Conservation (phyloP, 176 grass and related monocot genomes). For the Phoenix roebelenii region DNA sequence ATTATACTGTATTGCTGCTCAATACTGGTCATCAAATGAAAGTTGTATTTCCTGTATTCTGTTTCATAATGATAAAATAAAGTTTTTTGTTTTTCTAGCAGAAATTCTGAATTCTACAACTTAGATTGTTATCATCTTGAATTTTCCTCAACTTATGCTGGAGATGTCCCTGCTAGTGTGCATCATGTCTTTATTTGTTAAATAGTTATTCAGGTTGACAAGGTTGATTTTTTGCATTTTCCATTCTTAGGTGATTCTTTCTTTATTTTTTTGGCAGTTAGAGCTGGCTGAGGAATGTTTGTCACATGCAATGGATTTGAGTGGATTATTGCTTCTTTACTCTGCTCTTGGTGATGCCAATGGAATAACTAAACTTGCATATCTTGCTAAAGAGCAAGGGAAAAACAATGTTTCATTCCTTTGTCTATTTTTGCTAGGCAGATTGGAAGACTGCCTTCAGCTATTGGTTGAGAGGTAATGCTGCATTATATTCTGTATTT, state of each 20-base stretch:
- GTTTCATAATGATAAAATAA: too few species aligned
- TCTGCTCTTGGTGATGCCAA: constrained; percentile 92
- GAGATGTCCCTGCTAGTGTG: too few species aligned
- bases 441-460: constrained; percentile 56
- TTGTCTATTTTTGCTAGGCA: constrained; percentile 7
- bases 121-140: too few species aligned
- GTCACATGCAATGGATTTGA: constrained; percentile 78
- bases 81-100: too few species aligned
- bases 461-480: constrained; percentile 81
- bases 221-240: not conserved
- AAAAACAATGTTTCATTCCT: constrained; percentile 8
- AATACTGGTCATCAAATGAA: too few species aligned
- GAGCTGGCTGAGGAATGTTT: constrained; percentile 87
- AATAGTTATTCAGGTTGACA: too few species aligned
- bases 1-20: too few species aligned
- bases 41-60: too few species aligned
- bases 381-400: constrained; percentile 8
- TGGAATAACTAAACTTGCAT: constrained; percentile 41
- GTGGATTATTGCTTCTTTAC: constrained; percentile 81
- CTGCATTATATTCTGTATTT: too few species aligned
- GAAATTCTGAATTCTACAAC: too few species aligned
- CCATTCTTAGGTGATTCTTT: constrained; percentile 23
- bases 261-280: constrained; percentile 44
- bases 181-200: too few species aligned
- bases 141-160: too few species aligned